Percentiles rank a stretch among this genome's conserved stretches.
Conservation (phyloP, 148 eudicot species). For the Fagopyrum tataricum region DNA sequence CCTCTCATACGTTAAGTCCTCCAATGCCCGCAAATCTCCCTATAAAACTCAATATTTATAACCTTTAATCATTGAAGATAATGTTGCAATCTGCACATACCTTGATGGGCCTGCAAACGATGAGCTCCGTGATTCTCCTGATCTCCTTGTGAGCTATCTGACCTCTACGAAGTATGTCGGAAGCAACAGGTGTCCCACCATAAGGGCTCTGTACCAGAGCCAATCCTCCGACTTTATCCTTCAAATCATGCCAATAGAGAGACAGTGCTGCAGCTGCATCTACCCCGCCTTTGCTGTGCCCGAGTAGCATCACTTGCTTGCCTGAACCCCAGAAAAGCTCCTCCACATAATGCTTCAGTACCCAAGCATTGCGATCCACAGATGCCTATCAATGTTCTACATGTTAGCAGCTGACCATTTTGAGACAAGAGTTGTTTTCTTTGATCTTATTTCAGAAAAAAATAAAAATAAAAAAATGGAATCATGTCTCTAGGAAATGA, state of each 20-base stretch:
- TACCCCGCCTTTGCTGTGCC: conserved; percentile 95
- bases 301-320: conserved; percentile 87
- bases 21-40: conserved; percentile 85
- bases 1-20: conserved; percentile 80
- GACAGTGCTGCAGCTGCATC: conserved; percentile 98
- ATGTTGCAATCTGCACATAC: conserved; percentile 22
- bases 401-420: background rate
- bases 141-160: conserved; percentile 79
- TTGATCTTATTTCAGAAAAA: background rate
- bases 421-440: background rate
- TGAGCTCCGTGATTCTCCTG: conserved; percentile 65
- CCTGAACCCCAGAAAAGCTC: conserved; percentile 95
- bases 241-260: conserved; percentile 54
- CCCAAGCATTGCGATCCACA: conserved; percentile 87
- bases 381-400: conserved; percentile 46
- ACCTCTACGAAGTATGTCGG: conserved; percentile 85
- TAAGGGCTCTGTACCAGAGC: conserved; percentile 92
- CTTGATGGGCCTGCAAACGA: conserved; percentile 74
- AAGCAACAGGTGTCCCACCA: conserved; percentile 86
- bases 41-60: conserved; percentile 5
- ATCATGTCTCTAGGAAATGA: background rate
- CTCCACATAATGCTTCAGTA: conserved; percentile 71
- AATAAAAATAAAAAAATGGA: too few relatives aligned
- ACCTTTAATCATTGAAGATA: background rate
- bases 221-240: conserved; percentile 73